Evolutionary conservation across 2,329 filamentous ascomycete genomes (phyloP).

Genomic region (Hymenoscyphus fructigenus): DNA sequence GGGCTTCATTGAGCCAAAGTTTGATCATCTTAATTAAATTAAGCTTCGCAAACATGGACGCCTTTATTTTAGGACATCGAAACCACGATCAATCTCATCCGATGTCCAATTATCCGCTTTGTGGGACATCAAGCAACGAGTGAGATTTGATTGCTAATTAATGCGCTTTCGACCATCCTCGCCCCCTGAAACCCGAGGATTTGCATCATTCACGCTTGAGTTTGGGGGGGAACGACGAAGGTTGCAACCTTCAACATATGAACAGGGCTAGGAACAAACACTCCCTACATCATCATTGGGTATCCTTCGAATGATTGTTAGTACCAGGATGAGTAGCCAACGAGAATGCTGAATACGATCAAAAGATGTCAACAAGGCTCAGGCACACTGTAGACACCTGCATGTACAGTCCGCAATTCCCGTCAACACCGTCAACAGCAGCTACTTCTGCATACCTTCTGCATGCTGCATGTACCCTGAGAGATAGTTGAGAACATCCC

Average conservation of each 20-base stretch:
- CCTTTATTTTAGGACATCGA: not conserved
- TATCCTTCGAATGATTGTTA: too few relatives aligned
- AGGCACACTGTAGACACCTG: too few relatives aligned
- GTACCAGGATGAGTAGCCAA: too few relatives aligned
- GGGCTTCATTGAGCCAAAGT: not conserved
- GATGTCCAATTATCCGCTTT: not conserved
- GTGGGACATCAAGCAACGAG: not conserved
- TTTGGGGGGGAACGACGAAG: not conserved
- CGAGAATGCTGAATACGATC: too few relatives aligned
- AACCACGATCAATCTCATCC: not conserved
- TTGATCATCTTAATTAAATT: not conserved
- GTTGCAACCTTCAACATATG: not conserved
- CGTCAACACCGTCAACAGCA: too few relatives aligned
- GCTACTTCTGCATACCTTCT: too few relatives aligned
- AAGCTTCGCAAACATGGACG: not conserved
- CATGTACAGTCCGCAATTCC: too few relatives aligned
- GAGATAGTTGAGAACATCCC: too few relatives aligned
- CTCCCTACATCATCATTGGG: too few relatives aligned
- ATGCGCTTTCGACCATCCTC: not conserved
- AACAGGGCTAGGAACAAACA: not conserved
- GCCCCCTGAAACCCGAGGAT: not conserved
- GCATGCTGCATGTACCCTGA: too few relatives aligned
- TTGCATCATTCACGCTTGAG: not conserved
- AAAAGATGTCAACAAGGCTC: too few relatives aligned
- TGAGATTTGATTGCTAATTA: conserved; percentile 1